Base-by-base conservation (phyloP, 2,329 filamentous ascomycete genomes). In the Arthrobotrys iridis region DNA sequence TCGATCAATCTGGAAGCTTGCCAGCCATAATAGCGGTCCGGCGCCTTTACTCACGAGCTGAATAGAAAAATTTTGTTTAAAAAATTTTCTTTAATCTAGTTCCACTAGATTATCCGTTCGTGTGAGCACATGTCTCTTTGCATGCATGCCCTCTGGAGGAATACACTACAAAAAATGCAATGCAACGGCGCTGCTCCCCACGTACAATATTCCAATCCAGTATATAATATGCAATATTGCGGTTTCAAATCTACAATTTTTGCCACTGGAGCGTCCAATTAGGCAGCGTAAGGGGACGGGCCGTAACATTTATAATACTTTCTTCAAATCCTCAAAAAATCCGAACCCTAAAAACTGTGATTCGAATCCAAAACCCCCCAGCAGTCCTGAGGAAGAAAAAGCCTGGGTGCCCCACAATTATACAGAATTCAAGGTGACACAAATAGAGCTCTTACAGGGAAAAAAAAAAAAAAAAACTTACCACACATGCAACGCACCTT, bases 401-500 rank as follows among this genome's bases (percentile, higher is more conserved):
- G 13, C 28, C 41, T 6, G n/a, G n/a, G n/a, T n/a, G n/a, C n/a
- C n/a, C n/a, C n/a, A n/a, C n/a, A n/a, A 43, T 46, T 13, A 22
- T 37, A 18, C 20, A 30, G 24, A 33, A 41, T 64, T 28, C 35
- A 57, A 30, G 63, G 71, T 75, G 20, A 45, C 71, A 75, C 71
- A 68, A 74, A 41, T 55, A n/a, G 71, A 75, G 63, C 63, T 68
- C 57, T n/a, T n/a, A 48, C 46, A 46, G 3, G 28, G 13, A 10
- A 55, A 55, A 37, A 24, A 75, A 75, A 73, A 58, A 10, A 55
- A 55, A 37, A 24, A 75, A 75, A 73, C 50, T 40, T 52, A 75
- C 71, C 71, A 75, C 63, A 58, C 40, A 22, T 20, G 40, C 71
- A 75, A 75, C 71, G 45, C 71, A 75, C 64, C 22, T 18, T 26